Evolutionary conservation across 768 basidiomycete species (phyloP).

Genomic region (Cytidiella melzeri): DNA sequence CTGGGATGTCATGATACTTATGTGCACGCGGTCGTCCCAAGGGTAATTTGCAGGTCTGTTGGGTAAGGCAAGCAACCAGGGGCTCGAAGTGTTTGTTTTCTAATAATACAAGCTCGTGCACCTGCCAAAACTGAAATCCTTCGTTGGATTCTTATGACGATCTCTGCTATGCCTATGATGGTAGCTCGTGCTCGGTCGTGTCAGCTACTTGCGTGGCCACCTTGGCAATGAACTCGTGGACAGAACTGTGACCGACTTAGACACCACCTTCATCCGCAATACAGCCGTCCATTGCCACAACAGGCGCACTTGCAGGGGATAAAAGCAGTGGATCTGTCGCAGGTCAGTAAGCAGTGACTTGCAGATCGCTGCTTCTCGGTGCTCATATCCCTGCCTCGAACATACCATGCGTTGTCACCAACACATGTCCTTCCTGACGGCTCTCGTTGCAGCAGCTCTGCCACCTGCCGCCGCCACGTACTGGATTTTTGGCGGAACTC

Average conservation of each 20-base stretch:
- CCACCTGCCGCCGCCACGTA: background rate
- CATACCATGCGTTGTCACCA: background rate
- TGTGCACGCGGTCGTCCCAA: background rate
- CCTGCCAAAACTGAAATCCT: no score
- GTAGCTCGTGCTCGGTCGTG: background rate
- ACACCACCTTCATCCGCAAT: background rate
- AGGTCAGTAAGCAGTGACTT: background rate
- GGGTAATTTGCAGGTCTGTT: background rate
- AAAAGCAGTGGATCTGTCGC: background rate
- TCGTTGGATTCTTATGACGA: no score
- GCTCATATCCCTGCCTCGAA: background rate
- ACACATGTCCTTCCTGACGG: background rate
- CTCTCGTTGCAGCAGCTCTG: background rate
- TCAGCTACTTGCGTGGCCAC: background rate
- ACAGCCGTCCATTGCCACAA: background rate
- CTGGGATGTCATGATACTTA: background rate
- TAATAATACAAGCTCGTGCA: no score
- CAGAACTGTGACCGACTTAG: background rate
- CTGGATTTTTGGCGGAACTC: slow-evolving; percentile 6
- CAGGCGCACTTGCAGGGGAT: background rate
- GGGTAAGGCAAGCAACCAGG: background rate
- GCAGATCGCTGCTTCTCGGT: background rate
- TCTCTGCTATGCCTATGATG: no score
- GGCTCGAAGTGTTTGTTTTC: no score
- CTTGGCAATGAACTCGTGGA: background rate